phyloP scores from a whole-genome alignment of 257 asterid genomes.

The Catharanthus roseus region DNA sequence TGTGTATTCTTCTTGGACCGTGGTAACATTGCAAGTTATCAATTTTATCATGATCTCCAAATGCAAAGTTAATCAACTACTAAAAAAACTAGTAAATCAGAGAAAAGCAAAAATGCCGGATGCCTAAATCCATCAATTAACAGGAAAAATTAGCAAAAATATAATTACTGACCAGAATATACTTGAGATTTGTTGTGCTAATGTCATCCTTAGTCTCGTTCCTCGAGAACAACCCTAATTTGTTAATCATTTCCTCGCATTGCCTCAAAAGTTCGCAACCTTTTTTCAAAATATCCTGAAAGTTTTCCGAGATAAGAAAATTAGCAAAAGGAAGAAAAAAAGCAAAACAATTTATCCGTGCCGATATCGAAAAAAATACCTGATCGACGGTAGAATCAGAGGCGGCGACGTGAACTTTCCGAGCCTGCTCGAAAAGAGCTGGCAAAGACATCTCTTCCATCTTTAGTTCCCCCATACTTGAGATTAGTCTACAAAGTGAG shows the following conservation, averaged over 20 bases:
- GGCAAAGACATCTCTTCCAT: conserved; percentile 34
- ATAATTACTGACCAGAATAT: conserved; percentile 55
- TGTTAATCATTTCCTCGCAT: conserved; percentile 85
- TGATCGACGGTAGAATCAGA: conserved; percentile 31
- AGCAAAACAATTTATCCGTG: background rate
- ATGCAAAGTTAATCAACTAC: background rate
- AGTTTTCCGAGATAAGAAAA: background rate
- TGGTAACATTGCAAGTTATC: background rate
- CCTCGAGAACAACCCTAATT: conserved; percentile 73
- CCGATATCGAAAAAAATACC: conserved; percentile 14
- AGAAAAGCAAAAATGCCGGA: background rate
- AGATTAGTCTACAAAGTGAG: background rate
- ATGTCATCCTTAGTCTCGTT: conserved; percentile 92
- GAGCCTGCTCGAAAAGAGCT: conserved; percentile 30
- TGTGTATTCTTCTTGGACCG: background rate
- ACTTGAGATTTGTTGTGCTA: conserved; percentile 79
- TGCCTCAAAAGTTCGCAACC: conserved; percentile 63
- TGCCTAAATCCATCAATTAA: background rate
- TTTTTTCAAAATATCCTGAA: conserved; percentile 54
- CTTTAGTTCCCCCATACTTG: conserved; percentile 23
- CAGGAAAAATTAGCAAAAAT: background rate
- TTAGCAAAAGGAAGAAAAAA: background rate
- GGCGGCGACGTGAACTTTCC: conserved; percentile 27
- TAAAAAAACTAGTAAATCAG: background rate
- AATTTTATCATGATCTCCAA: background rate